These are phyloP conservation scores for Lactarius sp. DNA, from an alignment of 768 basidiomycete species.

Conservation along the genomic window DNA sequence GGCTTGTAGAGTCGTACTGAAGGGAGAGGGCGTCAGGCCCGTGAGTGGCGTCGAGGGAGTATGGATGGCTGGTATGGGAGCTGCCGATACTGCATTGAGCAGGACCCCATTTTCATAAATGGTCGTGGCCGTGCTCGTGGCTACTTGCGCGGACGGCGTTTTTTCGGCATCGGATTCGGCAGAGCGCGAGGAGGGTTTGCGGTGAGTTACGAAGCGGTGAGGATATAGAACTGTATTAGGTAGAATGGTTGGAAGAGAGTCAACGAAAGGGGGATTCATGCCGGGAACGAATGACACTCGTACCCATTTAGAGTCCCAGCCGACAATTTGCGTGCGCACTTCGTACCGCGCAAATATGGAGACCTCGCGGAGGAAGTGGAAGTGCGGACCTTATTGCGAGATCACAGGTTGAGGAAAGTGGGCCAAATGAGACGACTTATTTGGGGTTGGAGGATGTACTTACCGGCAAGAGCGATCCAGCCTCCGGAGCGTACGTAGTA, in stretches of 20 bases:
- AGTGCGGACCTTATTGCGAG: conserved; percentile 50
- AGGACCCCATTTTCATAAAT: too few relatives aligned
- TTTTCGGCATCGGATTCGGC: conserved; percentile 19
- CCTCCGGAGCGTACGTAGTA: conserved; percentile 55
- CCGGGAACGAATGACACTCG: conserved; percentile 23
- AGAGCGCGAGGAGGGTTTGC: conserved; percentile 32
- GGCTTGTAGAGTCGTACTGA: neutral
- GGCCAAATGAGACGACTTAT: neutral
- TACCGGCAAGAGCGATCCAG: conserved; percentile 52
- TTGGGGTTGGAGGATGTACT: neutral
- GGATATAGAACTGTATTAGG: conserved; percentile 48
- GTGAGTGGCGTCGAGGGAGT: conserved; percentile 7
- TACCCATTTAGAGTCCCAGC: conserved; percentile 82
- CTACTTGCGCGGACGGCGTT: conserved; percentile 31
- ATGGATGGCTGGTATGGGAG: conserved; percentile 15
- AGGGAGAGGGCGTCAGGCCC: conserved; percentile 12
- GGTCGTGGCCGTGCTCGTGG: neutral
- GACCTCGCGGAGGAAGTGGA: conserved; percentile 65
- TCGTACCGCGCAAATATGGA: conserved; percentile 58
- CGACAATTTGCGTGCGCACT: conserved; percentile 48
- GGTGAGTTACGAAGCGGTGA: conserved; percentile 61
- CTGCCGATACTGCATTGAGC: neutral
- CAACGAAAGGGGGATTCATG: neutral
- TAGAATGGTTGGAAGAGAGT: neutral
- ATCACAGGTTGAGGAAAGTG: neutral